Conservation (phyloP, 805 yeast genomes). For the Teunomyces panamensis region DNA sequence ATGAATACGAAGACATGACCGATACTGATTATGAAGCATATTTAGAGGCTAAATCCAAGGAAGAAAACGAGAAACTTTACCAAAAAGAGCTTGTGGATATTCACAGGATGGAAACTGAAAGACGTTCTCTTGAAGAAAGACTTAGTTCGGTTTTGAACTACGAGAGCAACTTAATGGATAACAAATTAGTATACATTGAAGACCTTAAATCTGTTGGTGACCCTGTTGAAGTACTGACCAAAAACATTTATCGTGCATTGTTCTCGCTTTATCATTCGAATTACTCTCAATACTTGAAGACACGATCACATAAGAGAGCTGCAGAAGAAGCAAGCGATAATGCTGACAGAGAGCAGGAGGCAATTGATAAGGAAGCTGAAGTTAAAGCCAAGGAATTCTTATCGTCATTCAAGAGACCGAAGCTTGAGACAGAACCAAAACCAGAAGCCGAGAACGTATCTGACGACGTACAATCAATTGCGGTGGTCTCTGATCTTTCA, state of each 20-base stretch:
- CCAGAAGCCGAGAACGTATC: neutral
- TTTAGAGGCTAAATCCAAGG: conserved; percentile 20
- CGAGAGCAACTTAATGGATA: conserved; percentile 37
- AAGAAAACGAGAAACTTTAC: conserved; percentile 21
- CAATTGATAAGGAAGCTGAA: conserved; percentile 15
- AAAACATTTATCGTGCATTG: conserved; percentile 2
- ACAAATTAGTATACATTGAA: conserved; percentile 31
- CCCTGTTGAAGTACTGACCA: conserved; percentile 7
- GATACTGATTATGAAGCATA: conserved; percentile 19
- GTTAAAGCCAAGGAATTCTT: conserved; percentile 14
- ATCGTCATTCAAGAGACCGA: conserved; percentile 9
- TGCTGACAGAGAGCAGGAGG: conserved; percentile 36
- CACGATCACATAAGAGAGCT: conserved; percentile 31
- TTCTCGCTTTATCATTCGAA: conserved; percentile 35
- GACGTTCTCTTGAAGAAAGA: conserved; percentile 17
- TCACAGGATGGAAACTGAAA: conserved; percentile 16
- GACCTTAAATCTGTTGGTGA: conserved; percentile 23
- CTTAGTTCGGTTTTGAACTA: conserved; percentile 26
- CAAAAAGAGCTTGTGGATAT: conserved; percentile 12
- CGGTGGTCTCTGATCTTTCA: conserved; percentile 11
- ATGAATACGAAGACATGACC: conserved; percentile 15
- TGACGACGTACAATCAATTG: neutral
- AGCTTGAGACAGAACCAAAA: neutral
- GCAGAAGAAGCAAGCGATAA: conserved; percentile 46
- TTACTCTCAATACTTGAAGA: conserved; percentile 42